A percentile compares a stretch with the other conserved stretches of the same genome.
These are phyloP conservation scores for Calcarisporium arbuscula DNA, from an alignment of 2,329 filamentous ascomycete genomes.

Conservation along the genomic window DNA sequence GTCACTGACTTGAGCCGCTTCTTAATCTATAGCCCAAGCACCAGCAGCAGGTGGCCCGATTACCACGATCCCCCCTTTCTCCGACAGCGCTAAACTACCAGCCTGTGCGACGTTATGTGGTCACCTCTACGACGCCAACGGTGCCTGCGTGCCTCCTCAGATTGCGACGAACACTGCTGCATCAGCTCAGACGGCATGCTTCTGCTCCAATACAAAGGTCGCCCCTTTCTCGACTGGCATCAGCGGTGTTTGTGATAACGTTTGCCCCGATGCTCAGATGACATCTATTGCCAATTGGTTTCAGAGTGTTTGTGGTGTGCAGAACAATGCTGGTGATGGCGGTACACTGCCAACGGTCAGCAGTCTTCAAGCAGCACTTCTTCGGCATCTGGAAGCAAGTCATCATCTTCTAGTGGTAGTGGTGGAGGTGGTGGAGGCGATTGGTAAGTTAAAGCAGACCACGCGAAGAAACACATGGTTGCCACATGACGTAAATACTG, in stretches of 20 bases:
- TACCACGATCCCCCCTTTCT: slow-evolving; percentile 52
- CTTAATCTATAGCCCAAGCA: slow-evolving; percentile 3
- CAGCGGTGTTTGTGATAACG: slow-evolving; percentile 54
- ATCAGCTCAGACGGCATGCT: slow-evolving; percentile 63
- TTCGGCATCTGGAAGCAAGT: no score
- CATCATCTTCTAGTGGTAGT: neutral
- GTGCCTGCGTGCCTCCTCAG: slow-evolving; percentile 59
- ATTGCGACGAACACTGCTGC: slow-evolving; percentile 38
- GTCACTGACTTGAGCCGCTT: neutral
- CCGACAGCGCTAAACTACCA: slow-evolving; percentile 42
- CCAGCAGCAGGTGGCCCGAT: slow-evolving; percentile 14
- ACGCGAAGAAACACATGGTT: no score
- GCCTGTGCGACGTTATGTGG: slow-evolving; percentile 55
- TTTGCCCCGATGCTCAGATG: slow-evolving; percentile 46
- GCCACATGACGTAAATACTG: no score
- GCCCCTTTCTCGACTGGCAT: slow-evolving; percentile 49
- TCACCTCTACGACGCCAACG: slow-evolving; percentile 62
- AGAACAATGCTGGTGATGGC: slow-evolving; percentile 12
- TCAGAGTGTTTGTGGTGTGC: slow-evolving; percentile 53
- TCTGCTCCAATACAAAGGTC: slow-evolving; percentile 61
- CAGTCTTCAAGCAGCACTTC: slow-evolving; percentile 5
- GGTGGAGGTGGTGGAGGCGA: slow-evolving; percentile 20
- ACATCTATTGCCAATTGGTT: slow-evolving; percentile 64
- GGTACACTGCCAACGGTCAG: slow-evolving; percentile 11
- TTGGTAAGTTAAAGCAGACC: slow-evolving; percentile 33